Base-by-base conservation (phyloP, 2,329 filamentous ascomycete species). In the Cytospora piceicola region DNA sequence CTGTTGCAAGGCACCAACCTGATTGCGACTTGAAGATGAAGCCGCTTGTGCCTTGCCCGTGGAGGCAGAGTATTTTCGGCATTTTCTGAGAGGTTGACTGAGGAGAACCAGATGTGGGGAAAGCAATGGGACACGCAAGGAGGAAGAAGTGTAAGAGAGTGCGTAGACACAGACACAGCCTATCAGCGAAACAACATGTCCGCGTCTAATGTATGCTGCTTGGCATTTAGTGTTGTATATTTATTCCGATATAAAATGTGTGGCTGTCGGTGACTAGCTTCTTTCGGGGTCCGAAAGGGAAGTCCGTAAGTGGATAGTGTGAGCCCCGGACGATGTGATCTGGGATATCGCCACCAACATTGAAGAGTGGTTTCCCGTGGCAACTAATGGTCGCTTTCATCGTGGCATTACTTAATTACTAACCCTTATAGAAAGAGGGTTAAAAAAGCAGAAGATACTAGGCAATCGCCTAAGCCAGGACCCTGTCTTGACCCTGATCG, bases 1-100 rank as follows among this genome's bases (percentile, higher is more conserved):
- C 32, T 14, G 51, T 22, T 11, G 11, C 22, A 36, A 34, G 61
- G 57, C 51, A 71, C 72, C 30, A 22, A 77, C 77, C 73, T 24
- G 77, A 77, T 63, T 79, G 77, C 14, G 75, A 74, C 63, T 71
- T 71, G 65, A 79, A 75, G 58, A 78, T 78, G 24, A 70, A 66
- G 68, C 68, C 77, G 67, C 76, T 77, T 29, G 77, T 77, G 67
- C 77, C 77, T 49, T 73, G 73, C 46, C 77, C 77, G 68, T 79
- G 77, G 7, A 79, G 75, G 66, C 74, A 75, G 53, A 79, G 76
- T 36, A 78, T 66, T 56, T 69, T 73, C 52, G 34, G 63, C 22
- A 29, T 49, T 27, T 15, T 52, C 22, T 29, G 29, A 30, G 52
- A 17, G 5, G 51, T 30, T 22, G 15, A 36, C 34, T 2, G 15